Base-by-base conservation (phyloP, 257 asterid genomes). In the Gentiana dahurica region DNA sequence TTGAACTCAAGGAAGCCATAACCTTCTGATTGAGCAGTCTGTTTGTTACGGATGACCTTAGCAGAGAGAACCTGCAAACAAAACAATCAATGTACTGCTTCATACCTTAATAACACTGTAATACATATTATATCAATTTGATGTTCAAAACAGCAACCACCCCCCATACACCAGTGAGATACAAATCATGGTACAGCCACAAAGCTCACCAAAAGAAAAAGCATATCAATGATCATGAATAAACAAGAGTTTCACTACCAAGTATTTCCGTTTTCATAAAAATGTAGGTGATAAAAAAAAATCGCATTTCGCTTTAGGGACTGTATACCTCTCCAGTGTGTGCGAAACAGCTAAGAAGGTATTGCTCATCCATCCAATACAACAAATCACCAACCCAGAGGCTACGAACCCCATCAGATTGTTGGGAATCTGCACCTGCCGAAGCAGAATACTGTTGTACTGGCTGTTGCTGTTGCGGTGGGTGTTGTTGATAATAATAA, bases 371-470 rank as follows among this genome's bases (percentile, higher is more conserved):
- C 96, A 90, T 90, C 97, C 97, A 90, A 69, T 70, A 75, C 63
- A 81, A 95, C 73, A 90, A 89, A 84, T 90, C 97, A 36, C 97
- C 97, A 65, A 86, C 84, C 96, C 96, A 90, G 46, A 90, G 77
- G 54, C 86, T 90, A 62, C 89, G 83, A 70, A 86, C 68, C 68
- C 90, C 97, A 56, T 84, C 97, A 2, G 79, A 76, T 15, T 61
- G 66, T 2, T 71, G 50, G 47, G 77, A 70, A 59, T 69, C 68
- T 13, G 74, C 60, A 4, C 63, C 72, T 2, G 65, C 76, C 3
- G 50, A 36, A 13, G 65, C 62, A 3, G 72, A 66, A 69, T 71
- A 78, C 67, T 72, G 80, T 75, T 64, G 78, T 49, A 57, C 72
- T 8, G 64, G 79, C 62, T 68, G 89, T 10, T 71, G 89, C 53